Base-by-base conservation (phyloP, 2,329 filamentous ascomycete genomes). In the Neofusicoccum kwambonambiense region DNA sequence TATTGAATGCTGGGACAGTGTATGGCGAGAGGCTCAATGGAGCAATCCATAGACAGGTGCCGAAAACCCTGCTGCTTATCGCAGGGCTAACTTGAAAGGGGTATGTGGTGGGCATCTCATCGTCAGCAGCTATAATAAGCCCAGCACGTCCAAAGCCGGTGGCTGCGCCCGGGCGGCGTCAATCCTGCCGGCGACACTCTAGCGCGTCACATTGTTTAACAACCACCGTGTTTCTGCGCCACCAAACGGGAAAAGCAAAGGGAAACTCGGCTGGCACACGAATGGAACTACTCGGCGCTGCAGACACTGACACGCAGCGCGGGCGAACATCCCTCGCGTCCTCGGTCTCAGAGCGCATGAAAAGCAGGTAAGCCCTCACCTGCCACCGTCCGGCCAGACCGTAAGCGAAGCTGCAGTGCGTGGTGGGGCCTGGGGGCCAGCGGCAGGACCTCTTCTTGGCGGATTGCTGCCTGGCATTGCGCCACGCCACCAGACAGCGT, bases 91-190 rank as follows among this genome's bases (percentile, higher is more conserved):
- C 52, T 3, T 7, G n/a, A 44, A 44, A 44, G 12, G 9, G 54
- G 13, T 4, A 17, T 31, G 34, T 12, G 35, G 54, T 39, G 37
- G 54, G 3, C 5, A 19, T 34, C 13, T 39, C n/a, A 17, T 37
- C 39, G 39, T 57, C 54, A 57, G 54, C 54, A 22, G 39, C 41
- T 57, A 57, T 17, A 31, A 44, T 27, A 42, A 57, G 54, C 39
- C 3, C 11, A 13, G 12, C 37, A 15, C n/a, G 19, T n/a, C 39
- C 13, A 41, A n/a, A 17, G n/a, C 39, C 22, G 39, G 54, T 44
- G 39, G 54, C 54, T 57, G 54, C 54, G 54, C 39, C 39, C 54
- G 19, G 17, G 51, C 17, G 54, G 54, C 54, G 41, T 34, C 22
- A 57, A 57, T 57, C 54, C 54, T 57, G 27, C 52, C 39, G 54